These are phyloP conservation scores for Curvularia verruculosa DNA, from an alignment of 2,329 filamentous ascomycete species.

Conservation along the genomic window DNA sequence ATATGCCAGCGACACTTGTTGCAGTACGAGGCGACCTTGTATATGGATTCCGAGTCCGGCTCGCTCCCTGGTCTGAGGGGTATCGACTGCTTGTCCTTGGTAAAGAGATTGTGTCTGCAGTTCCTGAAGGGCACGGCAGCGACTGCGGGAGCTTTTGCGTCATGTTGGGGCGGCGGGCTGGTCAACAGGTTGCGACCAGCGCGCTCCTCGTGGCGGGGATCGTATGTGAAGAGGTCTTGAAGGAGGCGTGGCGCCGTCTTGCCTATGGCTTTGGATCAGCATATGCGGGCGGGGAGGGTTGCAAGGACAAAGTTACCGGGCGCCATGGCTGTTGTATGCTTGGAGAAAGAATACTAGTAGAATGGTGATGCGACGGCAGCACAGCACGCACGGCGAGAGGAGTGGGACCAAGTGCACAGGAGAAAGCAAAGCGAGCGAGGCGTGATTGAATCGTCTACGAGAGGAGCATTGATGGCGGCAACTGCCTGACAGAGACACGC, in stretches of 20 bases:
- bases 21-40: slow-evolving; percentile 67
- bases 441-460: slow-evolving; percentile 22
- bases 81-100: slow-evolving; percentile 62
- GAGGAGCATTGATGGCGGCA: slow-evolving; percentile 27
- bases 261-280: slow-evolving; percentile 44
- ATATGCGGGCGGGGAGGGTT: slow-evolving; percentile 3
- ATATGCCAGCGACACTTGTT: slow-evolving; percentile 67
- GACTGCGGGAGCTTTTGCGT: slow-evolving; percentile 42
- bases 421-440: slow-evolving; percentile 10
- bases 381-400: slow-evolving; percentile 12
- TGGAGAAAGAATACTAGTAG: slow-evolving; percentile 8
- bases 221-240: slow-evolving; percentile 59
- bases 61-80: slow-evolving; percentile 53
- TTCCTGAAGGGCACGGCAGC: slow-evolving; percentile 49
- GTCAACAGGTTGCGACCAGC: slow-evolving; percentile 63
- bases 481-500: slow-evolving; percentile 11
- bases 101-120: slow-evolving; percentile 66
- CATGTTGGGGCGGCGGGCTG: slow-evolving; percentile 62
- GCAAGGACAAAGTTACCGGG: slow-evolving; percentile 27
- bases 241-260: slow-evolving; percentile 59
- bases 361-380: background rate
- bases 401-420: slow-evolving; percentile 2
- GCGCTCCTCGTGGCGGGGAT: slow-evolving; percentile 55
- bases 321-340: slow-evolving; percentile 23
- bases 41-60: slow-evolving; percentile 51